A percentile compares a stretch with the other conserved stretches of the same genome.
Evolutionary conservation across 441 rosid genomes (phyloP).

Genomic region (Syzygium malaccense): DNA sequence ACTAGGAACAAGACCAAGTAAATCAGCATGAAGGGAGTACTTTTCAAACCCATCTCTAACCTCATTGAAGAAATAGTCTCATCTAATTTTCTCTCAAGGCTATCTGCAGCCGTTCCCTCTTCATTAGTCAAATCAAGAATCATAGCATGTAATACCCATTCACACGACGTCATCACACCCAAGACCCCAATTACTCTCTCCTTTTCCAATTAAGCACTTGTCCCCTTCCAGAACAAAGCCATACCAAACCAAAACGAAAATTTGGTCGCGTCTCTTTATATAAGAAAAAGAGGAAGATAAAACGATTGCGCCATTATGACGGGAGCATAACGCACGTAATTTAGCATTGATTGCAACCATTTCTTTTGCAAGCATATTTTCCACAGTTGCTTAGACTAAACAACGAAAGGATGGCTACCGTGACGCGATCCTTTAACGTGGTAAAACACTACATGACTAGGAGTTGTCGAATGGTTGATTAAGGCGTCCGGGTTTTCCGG

Average conservation of each 20-base stretch:
- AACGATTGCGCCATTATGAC: not conserved
- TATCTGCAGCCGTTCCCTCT: not conserved
- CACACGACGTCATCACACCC: not conserved
- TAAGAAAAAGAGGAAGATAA: not conserved
- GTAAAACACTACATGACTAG: not conserved
- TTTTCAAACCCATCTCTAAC: not conserved
- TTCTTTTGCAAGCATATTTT: not conserved
- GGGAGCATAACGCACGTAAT: not conserved
- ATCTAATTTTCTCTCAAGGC: not conserved
- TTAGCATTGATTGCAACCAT: not conserved
- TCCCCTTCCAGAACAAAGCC: not conserved
- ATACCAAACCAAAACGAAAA: not conserved
- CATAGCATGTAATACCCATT: not conserved
- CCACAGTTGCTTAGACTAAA: not conserved
- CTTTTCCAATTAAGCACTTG: not conserved
- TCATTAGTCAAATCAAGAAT: not conserved
- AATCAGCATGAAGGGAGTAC: not conserved
- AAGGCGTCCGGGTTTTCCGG: not conserved
- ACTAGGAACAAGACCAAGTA: not conserved
- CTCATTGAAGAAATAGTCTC: not conserved
- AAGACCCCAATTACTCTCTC: not conserved
- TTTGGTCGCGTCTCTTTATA: fast-evolving
- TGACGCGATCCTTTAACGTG: not conserved
- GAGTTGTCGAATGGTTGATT: not conserved
- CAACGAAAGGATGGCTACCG: not conserved